These are phyloP conservation scores for Fraxinus cuspidata DNA, from an alignment of 257 asterid species.

Conservation along the genomic window DNA sequence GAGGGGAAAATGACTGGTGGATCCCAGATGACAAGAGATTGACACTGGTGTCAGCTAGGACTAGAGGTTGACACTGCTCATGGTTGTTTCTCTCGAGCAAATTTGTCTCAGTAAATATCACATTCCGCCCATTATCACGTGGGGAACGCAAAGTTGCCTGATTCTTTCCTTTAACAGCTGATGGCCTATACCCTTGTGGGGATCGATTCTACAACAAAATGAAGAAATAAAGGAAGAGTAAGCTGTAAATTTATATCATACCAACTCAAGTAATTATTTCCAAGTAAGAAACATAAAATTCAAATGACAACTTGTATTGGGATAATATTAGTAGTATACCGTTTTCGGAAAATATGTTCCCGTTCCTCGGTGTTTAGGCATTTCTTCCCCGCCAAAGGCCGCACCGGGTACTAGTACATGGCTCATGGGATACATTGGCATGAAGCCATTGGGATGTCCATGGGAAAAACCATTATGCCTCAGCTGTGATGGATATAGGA, in stretches of 20 bases:
- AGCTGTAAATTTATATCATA: background rate
- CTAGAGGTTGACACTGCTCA: slow-evolving; percentile 37
- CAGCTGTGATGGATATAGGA: slow-evolving; percentile 41
- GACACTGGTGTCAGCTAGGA: slow-evolving; percentile 28
- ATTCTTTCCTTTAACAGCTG: slow-evolving; percentile 47
- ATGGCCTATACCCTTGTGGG: slow-evolving; percentile 48
- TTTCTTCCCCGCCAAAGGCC: slow-evolving; percentile 59
- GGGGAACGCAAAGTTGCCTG: slow-evolving; percentile 42
- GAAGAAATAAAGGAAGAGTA: background rate
- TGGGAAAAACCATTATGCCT: slow-evolving; percentile 50
- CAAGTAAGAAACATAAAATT: slow-evolving; percentile 12
- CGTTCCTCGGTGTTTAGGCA: slow-evolving; percentile 75
- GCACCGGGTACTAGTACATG: slow-evolving; percentile 41
- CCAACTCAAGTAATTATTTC: slow-evolving; percentile 6
- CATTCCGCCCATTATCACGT: slow-evolving; percentile 35
- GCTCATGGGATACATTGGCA: slow-evolving; percentile 36
- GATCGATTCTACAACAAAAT: slow-evolving; percentile 42
- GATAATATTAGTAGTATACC: slow-evolving; percentile 44
- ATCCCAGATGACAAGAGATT: slow-evolving; percentile 29
- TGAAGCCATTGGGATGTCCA: slow-evolving; percentile 39
- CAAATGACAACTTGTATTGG: slow-evolving; percentile 9
- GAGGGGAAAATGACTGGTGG: slow-evolving; percentile 39
- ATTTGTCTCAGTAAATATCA: slow-evolving; percentile 35
- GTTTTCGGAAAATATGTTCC: slow-evolving; percentile 75
- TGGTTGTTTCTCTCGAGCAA: slow-evolving; percentile 43